phyloP scores from a whole-genome alignment of 2,329 filamentous ascomycete genomes.

The Aureobasidium namibiae region DNA sequence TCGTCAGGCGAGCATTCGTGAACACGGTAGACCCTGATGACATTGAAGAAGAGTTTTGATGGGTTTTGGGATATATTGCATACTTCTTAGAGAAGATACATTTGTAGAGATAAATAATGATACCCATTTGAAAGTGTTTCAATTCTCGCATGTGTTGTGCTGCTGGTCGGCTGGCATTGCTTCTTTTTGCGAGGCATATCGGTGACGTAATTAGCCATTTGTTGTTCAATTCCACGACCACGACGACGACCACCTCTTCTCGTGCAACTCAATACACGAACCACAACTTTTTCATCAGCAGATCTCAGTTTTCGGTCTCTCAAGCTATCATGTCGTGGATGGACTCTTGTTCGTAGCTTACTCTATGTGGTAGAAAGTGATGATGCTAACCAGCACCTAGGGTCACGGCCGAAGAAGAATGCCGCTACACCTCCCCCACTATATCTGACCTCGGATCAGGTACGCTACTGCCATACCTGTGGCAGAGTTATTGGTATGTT shows the following conservation, averaged over 20 bases:
- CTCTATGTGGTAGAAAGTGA: not conserved
- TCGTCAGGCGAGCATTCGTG: constrained; percentile 72
- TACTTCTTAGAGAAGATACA: not conserved
- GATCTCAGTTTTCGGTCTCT: not conserved
- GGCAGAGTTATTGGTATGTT: constrained; percentile 45
- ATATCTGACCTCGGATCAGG: constrained; percentile 43
- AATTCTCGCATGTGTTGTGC: too few species aligned
- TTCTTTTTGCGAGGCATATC: not conserved
- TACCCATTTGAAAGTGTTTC: not conserved
- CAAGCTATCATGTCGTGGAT: constrained; percentile 13
- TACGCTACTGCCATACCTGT: constrained; percentile 50
- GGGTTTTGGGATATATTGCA: not conserved
- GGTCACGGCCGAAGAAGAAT: constrained; percentile 36
- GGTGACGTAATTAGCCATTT: too few species aligned
- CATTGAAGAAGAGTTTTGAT: constrained; percentile 39
- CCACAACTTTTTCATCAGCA: not conserved
- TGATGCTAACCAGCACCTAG: not conserved
- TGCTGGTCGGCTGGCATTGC: not conserved
- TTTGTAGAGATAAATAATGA: not conserved
- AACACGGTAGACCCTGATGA: constrained; percentile 60
- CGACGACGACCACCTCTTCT: not conserved
- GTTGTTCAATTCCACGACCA: not conserved
- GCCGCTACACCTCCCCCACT: constrained; percentile 43
- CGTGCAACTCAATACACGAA: not conserved
- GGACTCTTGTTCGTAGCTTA: constrained; percentile 3